Conservation (phyloP, 2,329 filamentous ascomycete genomes). For the Aspergillus jensenii region DNA sequence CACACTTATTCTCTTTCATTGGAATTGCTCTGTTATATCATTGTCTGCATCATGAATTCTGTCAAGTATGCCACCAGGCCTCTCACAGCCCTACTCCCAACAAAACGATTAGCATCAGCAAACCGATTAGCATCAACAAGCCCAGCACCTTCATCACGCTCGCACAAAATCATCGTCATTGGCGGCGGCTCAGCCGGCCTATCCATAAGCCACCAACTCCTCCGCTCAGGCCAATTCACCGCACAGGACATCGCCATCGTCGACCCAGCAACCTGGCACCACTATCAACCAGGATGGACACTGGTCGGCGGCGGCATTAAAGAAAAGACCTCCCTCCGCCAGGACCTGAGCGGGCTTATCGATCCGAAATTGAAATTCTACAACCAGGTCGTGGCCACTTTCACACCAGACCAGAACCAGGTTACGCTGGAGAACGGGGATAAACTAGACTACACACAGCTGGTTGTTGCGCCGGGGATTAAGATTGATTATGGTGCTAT, state of each 20-base stretch:
- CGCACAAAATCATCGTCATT: constrained; percentile 65
- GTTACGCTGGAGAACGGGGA: constrained; percentile 58
- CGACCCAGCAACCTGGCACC: constrained; percentile 62
- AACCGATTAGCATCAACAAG: too few species aligned
- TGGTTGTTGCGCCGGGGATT: constrained; percentile 63
- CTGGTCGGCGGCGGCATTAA: constrained; percentile 67
- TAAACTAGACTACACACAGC: constrained; percentile 61
- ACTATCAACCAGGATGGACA: constrained; percentile 71
- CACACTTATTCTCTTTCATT: too few species aligned
- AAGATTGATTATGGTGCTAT: constrained; percentile 52
- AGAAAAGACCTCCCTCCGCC: constrained; percentile 51
- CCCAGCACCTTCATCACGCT: too few species aligned
- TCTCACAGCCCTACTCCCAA: too few species aligned
- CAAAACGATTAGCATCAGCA: too few species aligned
- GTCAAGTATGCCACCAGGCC: too few species aligned
- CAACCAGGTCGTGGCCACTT: constrained; percentile 49
- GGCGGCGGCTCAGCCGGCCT: constrained; percentile 68
- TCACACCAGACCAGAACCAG: constrained; percentile 57
- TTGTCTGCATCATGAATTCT: too few species aligned
- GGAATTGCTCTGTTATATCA: too few species aligned
- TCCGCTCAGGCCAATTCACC: constrained; percentile 57
- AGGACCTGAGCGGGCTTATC: constrained; percentile 52
- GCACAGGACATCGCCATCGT: constrained; percentile 64
- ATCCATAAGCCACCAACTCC: constrained; percentile 66
- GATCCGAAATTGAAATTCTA: constrained; percentile 64